Percentiles rank a stretch among this genome's conserved stretches.
Conservation (phyloP, 352 stramenopile species). For the Plasmopara halstedii region DNA sequence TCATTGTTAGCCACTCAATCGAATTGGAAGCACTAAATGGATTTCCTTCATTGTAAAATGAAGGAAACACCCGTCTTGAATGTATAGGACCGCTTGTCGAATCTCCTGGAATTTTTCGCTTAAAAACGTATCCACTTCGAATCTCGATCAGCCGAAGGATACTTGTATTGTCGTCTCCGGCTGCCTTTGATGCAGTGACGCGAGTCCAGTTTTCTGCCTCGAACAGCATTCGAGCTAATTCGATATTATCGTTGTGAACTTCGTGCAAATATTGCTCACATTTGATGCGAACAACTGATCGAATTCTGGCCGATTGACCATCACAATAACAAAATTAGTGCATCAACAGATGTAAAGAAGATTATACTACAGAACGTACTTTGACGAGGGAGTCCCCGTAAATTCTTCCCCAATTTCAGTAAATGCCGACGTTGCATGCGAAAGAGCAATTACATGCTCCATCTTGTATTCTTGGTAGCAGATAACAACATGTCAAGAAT, state of each 20-base stretch:
- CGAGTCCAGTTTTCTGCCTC: constrained; percentile 83
- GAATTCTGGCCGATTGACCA: no score
- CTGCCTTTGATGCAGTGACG: constrained; percentile 39
- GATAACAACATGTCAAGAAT: constrained; percentile 1
- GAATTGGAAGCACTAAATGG: constrained; percentile 50
- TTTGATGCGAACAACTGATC: constrained; percentile 64
- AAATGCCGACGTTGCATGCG: constrained; percentile 64
- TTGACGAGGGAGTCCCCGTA: constrained; percentile 52
- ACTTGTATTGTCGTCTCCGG: constrained; percentile 35
- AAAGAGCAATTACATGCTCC: constrained; percentile 81
- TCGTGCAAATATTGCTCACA: constrained; percentile 74
- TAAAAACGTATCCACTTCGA: constrained; percentile 62
- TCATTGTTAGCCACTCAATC: constrained; percentile 47
- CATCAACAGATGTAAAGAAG: not conserved
- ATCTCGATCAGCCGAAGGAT: constrained; percentile 71
- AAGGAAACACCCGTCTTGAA: constrained; percentile 57
- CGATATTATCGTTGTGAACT: constrained; percentile 78
- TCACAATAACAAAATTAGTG: no score
- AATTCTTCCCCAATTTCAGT: constrained; percentile 85
- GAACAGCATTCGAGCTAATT: constrained; percentile 74
- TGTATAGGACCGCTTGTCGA: constrained; percentile 52
- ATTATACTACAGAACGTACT: constrained; percentile 27
- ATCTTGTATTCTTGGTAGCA: constrained; percentile 64
- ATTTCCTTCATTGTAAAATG: constrained; percentile 50
- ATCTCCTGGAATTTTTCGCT: constrained; percentile 35